Base-by-base conservation (phyloP, 371 early-diverging fungal species). In the Rhizopus sp. region DNA sequence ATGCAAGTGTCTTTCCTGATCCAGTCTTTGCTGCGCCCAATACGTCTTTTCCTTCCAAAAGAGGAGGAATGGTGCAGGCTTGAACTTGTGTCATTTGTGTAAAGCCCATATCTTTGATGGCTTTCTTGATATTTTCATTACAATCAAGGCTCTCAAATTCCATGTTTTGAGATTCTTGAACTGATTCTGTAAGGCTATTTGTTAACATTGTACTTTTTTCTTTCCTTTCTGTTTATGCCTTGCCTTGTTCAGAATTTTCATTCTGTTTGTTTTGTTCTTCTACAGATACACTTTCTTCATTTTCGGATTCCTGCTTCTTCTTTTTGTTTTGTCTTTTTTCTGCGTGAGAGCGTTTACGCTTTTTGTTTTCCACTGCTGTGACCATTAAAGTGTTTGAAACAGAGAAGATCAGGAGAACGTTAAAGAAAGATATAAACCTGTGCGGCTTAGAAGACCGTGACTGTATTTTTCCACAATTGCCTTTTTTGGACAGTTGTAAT, bases 21-120 rank as follows among this genome's bases (percentile, higher is more conserved):
- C 99, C 99, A 2, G 99, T 99, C 73, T 97, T 95, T 32, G 99
- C 99, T 47, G 99, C 97, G 38, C 99, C 99, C 34, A 99, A 78
- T 31, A 99, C 92, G 84, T 99, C 99, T 37, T 93, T 88, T 47
- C 99, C 99, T 17, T 95, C 93, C 82, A 97, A 80, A 30, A 96
- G 86, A 12, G 96, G 88, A 7, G 95, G 96, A 59, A 99, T 96
- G 4, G 93, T 89, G 55, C 95, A 85, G 35, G 95, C 93, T 81
- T 99, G 99, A 23, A 99, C 94, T 69, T 95, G 93, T 1, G 99
- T 99, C 99, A 99, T 99, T 58, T 80, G 80, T 15, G 82, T 82
- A 74, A 98, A 99, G 10, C 95, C 96, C 84, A 97, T 88, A 46
- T 93, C 96, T 46, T 78, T 78, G 68, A 99, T 93, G 5, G 94